Base-by-base conservation (phyloP, 805 yeast species). In the Peterozyma xylosa region DNA sequence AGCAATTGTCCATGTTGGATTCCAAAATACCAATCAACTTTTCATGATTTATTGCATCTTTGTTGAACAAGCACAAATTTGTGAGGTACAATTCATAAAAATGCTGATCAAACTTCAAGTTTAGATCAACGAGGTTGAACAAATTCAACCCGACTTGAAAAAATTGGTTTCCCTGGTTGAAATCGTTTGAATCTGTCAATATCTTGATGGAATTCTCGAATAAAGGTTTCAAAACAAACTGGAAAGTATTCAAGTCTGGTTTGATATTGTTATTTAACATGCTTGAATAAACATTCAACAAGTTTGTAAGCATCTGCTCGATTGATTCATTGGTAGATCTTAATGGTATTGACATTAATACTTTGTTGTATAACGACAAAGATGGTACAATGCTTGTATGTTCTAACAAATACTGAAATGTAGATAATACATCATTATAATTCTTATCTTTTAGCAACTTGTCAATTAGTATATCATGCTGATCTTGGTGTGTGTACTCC, bases 271-370 rank as follows among this genome's bases (percentile, higher is more conserved):
- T 68, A 18, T 73, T 57, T 35, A 84, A 66, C 56, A 82, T 63
- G 52, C 81, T 89, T 41, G 84, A 84, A 56, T 84, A 84, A 32
- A 82, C 78, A 15, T 79, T 81, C 48, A 84, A 62, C 46, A 84
- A 58, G 45, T 71, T 76, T 1, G 86, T 82, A 56, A 84, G 67
- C 54, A 72, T 74, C 38, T 72, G 73, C 56, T 84, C 88, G 10
- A 76, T 60, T 16, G 78, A 66, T 48, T 70, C 73, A 44, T 73
- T 74, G 35, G 76, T 60, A 2, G 66, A 53, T 58, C 93, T 71
- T 39, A 58, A 48, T 9, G 70, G 57, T 11, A 84, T 69, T 1
- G 89, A 78, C n/a, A 62, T 58, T 40, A 84, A 61, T 9, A 82
- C 77, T 27, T 71, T 63, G 47, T 76, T 74, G 60, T 76, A 84